Conservation (phyloP, 2,329 filamentous ascomycete genomes). For the Cercospora sesami region DNA sequence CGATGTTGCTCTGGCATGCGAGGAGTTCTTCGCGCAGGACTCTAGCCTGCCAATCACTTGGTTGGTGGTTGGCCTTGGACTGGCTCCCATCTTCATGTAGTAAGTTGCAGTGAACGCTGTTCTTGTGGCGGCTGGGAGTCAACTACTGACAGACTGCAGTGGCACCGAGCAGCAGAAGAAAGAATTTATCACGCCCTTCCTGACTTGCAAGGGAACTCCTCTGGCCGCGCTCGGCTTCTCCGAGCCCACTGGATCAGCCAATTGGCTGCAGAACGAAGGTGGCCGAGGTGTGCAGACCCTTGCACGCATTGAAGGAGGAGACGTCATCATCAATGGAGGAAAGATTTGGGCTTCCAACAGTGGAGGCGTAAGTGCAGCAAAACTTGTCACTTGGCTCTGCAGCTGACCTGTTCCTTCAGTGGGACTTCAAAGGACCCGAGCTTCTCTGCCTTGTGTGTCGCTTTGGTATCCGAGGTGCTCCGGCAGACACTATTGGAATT, state of each 20-base stretch:
- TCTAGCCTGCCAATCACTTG: slow-evolving; percentile 13
- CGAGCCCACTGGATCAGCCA: background rate
- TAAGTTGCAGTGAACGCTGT: too few relatives aligned
- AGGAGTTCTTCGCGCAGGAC: slow-evolving; percentile 12
- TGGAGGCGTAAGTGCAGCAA: background rate
- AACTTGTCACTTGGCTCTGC: background rate
- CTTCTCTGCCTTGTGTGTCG: background rate
- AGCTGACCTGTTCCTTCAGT: background rate
- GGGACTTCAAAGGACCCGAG: background rate
- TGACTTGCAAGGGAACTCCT: background rate
- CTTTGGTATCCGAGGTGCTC: background rate
- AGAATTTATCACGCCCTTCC: background rate
- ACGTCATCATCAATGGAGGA: background rate
- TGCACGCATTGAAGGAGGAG: background rate
- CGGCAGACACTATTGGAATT: background rate
- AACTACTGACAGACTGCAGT: background rate
- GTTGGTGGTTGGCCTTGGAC: slow-evolving; percentile 1
- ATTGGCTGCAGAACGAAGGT: background rate
- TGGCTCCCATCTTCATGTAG: slow-evolving; percentile 12
- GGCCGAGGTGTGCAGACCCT: background rate
- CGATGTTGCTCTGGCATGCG: slow-evolving; percentile 7
- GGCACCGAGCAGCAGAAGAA: background rate
- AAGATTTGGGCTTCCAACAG: background rate
- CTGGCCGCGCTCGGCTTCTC: background rate
- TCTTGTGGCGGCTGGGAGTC: background rate